A percentile compares a stretch with the other conserved stretches of the same genome.
phyloP scores from a whole-genome alignment of 2,329 filamentous ascomycete species.

The Metarhizium anisopliae region DNA sequence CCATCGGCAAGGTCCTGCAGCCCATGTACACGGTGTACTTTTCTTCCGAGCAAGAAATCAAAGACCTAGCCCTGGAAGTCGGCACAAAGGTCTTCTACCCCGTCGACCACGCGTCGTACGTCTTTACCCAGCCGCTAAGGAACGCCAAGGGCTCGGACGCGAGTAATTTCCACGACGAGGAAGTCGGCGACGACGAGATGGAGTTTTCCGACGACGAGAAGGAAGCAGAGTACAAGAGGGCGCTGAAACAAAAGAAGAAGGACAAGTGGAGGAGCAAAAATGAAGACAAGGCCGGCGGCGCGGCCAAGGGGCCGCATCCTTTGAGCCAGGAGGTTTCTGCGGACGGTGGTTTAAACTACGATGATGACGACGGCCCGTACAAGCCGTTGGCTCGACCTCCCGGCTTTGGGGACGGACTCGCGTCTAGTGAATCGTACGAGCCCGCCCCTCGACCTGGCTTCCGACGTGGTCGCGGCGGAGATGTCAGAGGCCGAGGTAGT shows the following conservation, averaged over 20 bases:
- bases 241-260: slow-evolving; percentile 58
- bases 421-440: slow-evolving; percentile 29
- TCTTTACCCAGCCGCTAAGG: slow-evolving; percentile 78
- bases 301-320: slow-evolving; percentile 28
- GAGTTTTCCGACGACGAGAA: slow-evolving; percentile 97
- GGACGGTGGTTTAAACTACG: slow-evolving; percentile 51
- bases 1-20: slow-evolving; percentile 75
- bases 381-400: slow-evolving; percentile 60
- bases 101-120: slow-evolving; percentile 66
- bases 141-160: slow-evolving; percentile 83
- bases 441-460: slow-evolving; percentile 20
- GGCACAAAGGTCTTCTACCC: slow-evolving; percentile 74
- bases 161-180: slow-evolving; percentile 91
- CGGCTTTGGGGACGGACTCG: slow-evolving; percentile 47
- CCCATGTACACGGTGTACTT: slow-evolving; percentile 82
- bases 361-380: slow-evolving; percentile 61
- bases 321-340: slow-evolving; percentile 29
- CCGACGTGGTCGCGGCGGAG: slow-evolving; percentile 32
- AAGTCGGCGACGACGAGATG: slow-evolving; percentile 73
- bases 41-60: slow-evolving; percentile 57
- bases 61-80: slow-evolving; percentile 54
- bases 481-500: slow-evolving; percentile 27
- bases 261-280: slow-evolving; percentile 35
- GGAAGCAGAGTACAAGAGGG: slow-evolving; percentile 72
- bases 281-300: slow-evolving; percentile 25